Evolutionary conservation across 2,329 filamentous ascomycete genomes (phyloP), one percentile per base, ranked within the genome.

Genomic region (Botrytis deweyae): DNA sequence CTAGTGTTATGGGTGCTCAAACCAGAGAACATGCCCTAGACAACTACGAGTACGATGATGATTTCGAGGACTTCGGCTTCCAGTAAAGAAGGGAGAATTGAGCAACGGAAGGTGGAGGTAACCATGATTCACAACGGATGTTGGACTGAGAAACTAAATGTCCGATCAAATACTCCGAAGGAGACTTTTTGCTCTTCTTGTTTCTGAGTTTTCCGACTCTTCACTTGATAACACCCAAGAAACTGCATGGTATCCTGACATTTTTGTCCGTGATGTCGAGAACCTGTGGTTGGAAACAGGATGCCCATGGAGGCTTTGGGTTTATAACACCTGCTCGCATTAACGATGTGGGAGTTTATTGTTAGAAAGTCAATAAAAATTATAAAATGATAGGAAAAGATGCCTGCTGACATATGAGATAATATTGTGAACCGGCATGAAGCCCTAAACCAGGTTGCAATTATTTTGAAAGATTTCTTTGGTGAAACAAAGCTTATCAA

Each of bases 11-110:
- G 14, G 38, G 16, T 3, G 14, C 14, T 4, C 38, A n/a, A 6
- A 42, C 16, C 0, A 12, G 38, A 29, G 25, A n/a, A 16, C 25
- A 25, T 42, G 3, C 3, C 38, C 0, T 4, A 7, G 16, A 42
- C 0, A 2, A 42, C 12, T 4, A 63, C 14, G 4, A 63, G 2
- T 18, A 7, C 3, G 25, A 29, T 10, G 36, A 25, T 2, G 10
- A 29, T 0, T 29, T 4, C n/a, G 25, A 14, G 16, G 16, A 42
- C 16, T 10, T 7, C 14, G 22, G 22, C 1, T 1, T 8, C 0
- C 5, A 29, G 25, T 0, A 52, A 14, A 63, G 14, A n/a, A 63
- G 25, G 29, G 38, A 42, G 2, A 0, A 40, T 1, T 62, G 33
- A 38, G 29, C 3, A 1, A 7, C 1, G 38, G 4, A 20, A 0